Base-by-base conservation (phyloP, 2,329 filamentous ascomycete genomes). In the Penicillium polonicum region DNA sequence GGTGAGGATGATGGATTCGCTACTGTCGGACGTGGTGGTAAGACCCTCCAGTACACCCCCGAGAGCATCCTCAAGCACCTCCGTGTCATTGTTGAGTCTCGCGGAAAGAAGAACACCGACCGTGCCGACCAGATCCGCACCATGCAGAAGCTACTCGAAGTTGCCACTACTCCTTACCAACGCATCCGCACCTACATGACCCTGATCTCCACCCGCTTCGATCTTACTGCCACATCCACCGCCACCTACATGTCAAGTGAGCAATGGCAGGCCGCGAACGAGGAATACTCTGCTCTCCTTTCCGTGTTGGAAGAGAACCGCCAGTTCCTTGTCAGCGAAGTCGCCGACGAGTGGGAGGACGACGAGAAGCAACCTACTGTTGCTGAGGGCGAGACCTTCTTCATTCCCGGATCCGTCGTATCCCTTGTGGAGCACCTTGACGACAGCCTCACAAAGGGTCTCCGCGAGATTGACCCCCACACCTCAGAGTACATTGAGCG, bases 51-150 rank as follows among this genome's bases (percentile, higher is more conserved):
- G 70, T 97, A 96, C 78, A 99, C 95, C 13, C 90, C 93, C 23
- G 94, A 99, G 81, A 94, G 92, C 76, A 99, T 99, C 72, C 89
- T 97, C 76, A 99, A 99, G 83, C 92, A 97, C 77, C 84, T 99
- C 52, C 87, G 93, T 57, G 85, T 87, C 52, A 97, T 99, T 72
- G 83, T 97, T 73, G 94, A 99, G 81, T 92, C 93, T 58, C 86
- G 94, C 81, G 94, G 94, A 75, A 95, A 96, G 83, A 99, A 99
- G 86, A 97, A 97, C 82, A 97, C 94, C 64, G 94, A 99, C 76
- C 88, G 92, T 48, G 74, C 85, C 46, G 94, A 99, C 79, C 94
- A 99, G 79, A 97, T 99, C 78, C 88, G 89, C 77, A 88, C 93
- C 52, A 96, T 99, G 92, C 94, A 97, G 84, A 96, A 92, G 82